Base-by-base conservation (phyloP, 2,329 filamentous ascomycete genomes). In the Herpotrichia juniperi region DNA sequence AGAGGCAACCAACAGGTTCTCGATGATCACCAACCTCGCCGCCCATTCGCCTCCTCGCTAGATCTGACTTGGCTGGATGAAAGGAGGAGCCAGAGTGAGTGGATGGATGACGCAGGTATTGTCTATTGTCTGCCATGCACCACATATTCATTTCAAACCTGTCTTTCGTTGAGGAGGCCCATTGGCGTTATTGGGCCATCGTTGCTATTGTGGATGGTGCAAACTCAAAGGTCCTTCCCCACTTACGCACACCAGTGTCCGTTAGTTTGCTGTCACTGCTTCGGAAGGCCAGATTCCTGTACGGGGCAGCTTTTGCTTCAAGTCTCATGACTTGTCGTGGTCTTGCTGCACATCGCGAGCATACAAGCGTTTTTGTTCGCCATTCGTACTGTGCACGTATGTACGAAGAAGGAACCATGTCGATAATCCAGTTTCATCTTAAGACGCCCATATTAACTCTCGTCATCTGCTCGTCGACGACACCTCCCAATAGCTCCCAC, bases 261-360 rank as follows among this genome's bases (percentile, higher is more conserved):
- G 26, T 19, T 30, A 46, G 35, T 44, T 51, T 35, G 46, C 50
- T 42, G 22, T 50, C 34, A 26, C 40, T 54, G 51, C 51, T 42
- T 47, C 37, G n/a, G 53, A 11, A 24, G 48, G 28, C 54, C 48
- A 48, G 47, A 46, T 40, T 56, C 53, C 42, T 26, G 49, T 43
- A 42, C 40, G 39, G 21, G 21, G 21, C 48, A 46, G 48, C 4
- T 34, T 14, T 8, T 17, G 24, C 4, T 28, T 14, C 39, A 42
- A 54, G 51, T 58, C 59, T 54, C 53, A 60, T 60, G 59, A 62
- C 59, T 50, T 54, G 42, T 28, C 47, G 46, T 49, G 4, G 37
- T 21, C 31, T 56, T 57, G 51, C 48, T 46, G 25, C 19, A 22
- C 35, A 42, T 26, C 24, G 16, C 50, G 34, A 19, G n/a, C 21